A percentile compares a stretch with the other conserved stretches of the same genome.
Conservation (phyloP, 2,329 filamentous ascomycete genomes). For the Fusarium albidum region DNA sequence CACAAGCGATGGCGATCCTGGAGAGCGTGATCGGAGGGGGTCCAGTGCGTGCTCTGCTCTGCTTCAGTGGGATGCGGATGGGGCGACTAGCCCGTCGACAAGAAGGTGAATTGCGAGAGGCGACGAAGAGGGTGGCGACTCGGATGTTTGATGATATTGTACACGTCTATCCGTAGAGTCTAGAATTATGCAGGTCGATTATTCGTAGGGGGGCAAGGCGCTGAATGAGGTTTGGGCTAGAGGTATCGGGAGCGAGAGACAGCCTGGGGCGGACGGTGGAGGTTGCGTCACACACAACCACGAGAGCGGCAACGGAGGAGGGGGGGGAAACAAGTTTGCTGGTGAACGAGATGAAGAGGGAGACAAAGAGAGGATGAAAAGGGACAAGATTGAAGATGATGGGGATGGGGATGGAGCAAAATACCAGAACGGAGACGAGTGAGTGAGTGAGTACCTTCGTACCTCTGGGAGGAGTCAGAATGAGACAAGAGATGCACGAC, state of each 20-base stretch:
- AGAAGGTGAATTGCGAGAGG: conserved; percentile 4
- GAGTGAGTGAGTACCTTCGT: conserved; percentile 3
- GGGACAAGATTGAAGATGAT: not conserved
- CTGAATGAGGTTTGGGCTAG: conserved; percentile 22
- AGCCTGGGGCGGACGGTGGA: conserved; percentile 18
- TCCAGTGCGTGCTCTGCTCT: conserved; percentile 1
- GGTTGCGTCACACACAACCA: conserved; percentile 37
- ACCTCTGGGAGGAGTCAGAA: too few relatives aligned
- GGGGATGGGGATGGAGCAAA: too few relatives aligned
- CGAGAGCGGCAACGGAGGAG: conserved; percentile 28
- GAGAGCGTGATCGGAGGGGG: conserved; percentile 37
- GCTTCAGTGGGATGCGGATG: conserved; percentile 27
- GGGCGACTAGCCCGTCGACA: conserved; percentile 22
- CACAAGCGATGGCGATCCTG: conserved; percentile 34
- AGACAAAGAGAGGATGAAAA: conserved; percentile 8
- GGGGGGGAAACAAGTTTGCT: conserved; percentile 18
- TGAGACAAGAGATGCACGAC: conserved; percentile 9
- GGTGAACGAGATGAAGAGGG: conserved; percentile 5
- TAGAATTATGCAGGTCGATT: conserved; percentile 38
- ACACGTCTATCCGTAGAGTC: conserved; percentile 21
- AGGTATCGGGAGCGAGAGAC: conserved; percentile 19
- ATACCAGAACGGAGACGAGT: not conserved
- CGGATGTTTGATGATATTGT: conserved; percentile 35
- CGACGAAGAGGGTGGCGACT: conserved; percentile 30
- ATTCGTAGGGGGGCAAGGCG: conserved; percentile 26